These are phyloP conservation scores for Pichia norvegensis DNA, from an alignment of 1,139 yeast genomes.

Conservation along the genomic window DNA sequence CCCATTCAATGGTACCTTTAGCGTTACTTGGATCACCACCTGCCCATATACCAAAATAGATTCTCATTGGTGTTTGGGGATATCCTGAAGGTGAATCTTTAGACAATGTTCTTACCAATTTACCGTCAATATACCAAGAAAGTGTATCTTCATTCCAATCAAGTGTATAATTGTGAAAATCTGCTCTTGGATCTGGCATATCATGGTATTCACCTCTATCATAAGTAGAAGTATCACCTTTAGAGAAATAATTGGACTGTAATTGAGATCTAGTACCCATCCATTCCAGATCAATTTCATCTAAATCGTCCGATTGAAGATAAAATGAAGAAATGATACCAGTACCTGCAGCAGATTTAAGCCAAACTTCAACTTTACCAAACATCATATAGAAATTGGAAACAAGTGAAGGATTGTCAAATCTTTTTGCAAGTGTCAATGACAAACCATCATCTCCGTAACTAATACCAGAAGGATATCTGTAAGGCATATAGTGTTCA, in stretches of 20 bases:
- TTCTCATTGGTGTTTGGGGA: constrained; percentile 45
- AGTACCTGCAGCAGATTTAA: constrained; percentile 64
- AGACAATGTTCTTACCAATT: constrained; percentile 36
- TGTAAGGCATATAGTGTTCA: constrained; percentile 33
- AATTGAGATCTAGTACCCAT: constrained; percentile 67
- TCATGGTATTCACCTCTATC: constrained; percentile 70
- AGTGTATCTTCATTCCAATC: constrained; percentile 68
- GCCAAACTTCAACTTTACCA: constrained; percentile 67
- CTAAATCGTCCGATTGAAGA: constrained; percentile 77
- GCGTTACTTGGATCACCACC: constrained; percentile 47
- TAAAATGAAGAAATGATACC: constrained; percentile 78
- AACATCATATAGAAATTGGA: constrained; percentile 81
- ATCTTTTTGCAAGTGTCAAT: constrained; percentile 50
- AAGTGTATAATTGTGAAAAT: constrained; percentile 67
- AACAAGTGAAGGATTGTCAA: constrained; percentile 67
- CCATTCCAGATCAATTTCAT: constrained; percentile 83
- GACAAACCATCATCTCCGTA: constrained; percentile 50
- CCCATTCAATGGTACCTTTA: constrained; percentile 50
- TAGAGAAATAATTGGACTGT: constrained; percentile 75
- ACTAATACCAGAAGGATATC: constrained; percentile 32
- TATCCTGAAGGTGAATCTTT: constrained; percentile 36
- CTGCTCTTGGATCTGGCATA: constrained; percentile 46
- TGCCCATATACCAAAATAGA: constrained; percentile 47
- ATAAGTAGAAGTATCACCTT: constrained; percentile 70
- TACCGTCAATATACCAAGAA: constrained; percentile 40